These are phyloP conservation scores for Hymenoscyphus fraxineus DNA, from an alignment of 2,329 filamentous ascomycete species.

Conservation along the genomic window DNA sequence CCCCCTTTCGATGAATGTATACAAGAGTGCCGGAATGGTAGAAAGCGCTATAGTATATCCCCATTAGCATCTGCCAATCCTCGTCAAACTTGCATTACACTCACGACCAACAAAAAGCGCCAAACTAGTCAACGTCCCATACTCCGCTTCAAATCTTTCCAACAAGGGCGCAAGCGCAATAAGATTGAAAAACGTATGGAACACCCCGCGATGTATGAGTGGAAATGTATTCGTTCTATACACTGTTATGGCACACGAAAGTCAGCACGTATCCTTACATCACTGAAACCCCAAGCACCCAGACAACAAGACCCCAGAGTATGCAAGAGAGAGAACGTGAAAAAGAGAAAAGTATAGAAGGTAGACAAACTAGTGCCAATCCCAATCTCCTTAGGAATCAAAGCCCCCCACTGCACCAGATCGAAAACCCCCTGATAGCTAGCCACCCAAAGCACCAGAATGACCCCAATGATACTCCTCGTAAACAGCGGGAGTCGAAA, in stretches of 20 bases:
- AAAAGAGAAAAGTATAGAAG: not conserved
- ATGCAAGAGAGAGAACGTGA: not conserved
- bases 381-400: conserved; percentile 73
- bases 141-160: conserved; percentile 88
- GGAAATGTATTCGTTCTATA: conserved; percentile 92
- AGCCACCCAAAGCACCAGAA: conserved; percentile 66
- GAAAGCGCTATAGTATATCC: conserved; percentile 56
- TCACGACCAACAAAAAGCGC: conserved; percentile 86
- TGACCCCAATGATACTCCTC: conserved; percentile 61
- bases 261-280: not conserved
- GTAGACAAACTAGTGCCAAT: conserved; percentile 62
- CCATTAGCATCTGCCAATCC: conserved; percentile 12
- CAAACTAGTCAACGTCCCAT: conserved; percentile 84
- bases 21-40: conserved; percentile 76
- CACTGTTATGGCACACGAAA: conserved; percentile 50
- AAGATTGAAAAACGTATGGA: conserved; percentile 78
- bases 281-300: not conserved
- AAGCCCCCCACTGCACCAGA: conserved; percentile 69
- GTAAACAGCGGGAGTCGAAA: conserved; percentile 86
- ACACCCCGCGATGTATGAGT: conserved; percentile 74
- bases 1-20: conserved; percentile 72
- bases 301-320: not conserved
- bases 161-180: conserved; percentile 80
- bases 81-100: conserved; percentile 36
- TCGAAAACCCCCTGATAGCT: conserved; percentile 68